These are phyloP conservation scores for Clonostachys chloroleuca DNA, from an alignment of 2,329 filamentous ascomycete species.

Conservation along the genomic window DNA sequence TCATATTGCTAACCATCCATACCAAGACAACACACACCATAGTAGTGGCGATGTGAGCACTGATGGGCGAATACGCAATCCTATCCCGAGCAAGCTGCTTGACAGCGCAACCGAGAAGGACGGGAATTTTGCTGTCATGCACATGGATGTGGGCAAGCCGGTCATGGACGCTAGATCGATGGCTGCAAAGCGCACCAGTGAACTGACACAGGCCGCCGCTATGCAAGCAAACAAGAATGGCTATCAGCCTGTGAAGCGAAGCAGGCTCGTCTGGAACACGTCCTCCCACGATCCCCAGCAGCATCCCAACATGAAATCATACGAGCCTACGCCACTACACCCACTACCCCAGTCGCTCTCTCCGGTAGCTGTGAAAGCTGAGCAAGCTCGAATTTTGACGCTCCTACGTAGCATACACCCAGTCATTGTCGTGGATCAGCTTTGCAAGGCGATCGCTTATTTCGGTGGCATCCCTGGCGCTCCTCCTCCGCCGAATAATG, in stretches of 20 bases:
- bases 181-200: slow-evolving; percentile 56
- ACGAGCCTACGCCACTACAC: not conserved
- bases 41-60: slow-evolving; percentile 21
- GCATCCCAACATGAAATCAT: not conserved
- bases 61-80: slow-evolving; percentile 32
- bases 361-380: slow-evolving; percentile 43
- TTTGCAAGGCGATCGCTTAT: slow-evolving; percentile 59
- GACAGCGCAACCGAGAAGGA: slow-evolving; percentile 50
- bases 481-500: slow-evolving; percentile 43
- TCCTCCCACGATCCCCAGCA: not conserved
- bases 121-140: slow-evolving; percentile 60
- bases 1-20: not conserved
- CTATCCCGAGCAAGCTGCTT: slow-evolving; percentile 58
- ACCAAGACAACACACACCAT: not conserved
- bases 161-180: slow-evolving; percentile 44
- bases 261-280: slow-evolving; percentile 26
- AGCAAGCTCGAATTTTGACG: slow-evolving; percentile 56
- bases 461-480: slow-evolving; percentile 57
- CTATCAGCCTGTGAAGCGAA: slow-evolving; percentile 45
- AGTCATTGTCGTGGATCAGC: slow-evolving; percentile 52
- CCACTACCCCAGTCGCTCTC: not conserved
- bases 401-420: slow-evolving; percentile 52
- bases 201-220: slow-evolving; percentile 55
- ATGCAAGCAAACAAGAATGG: slow-evolving; percentile 48
- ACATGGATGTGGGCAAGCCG: slow-evolving; percentile 46